A percentile compares a stretch with the other conserved stretches of the same genome.
These are phyloP conservation scores for Tulasnella calospora DNA, from an alignment of 768 basidiomycete species.

Conservation along the genomic window DNA sequence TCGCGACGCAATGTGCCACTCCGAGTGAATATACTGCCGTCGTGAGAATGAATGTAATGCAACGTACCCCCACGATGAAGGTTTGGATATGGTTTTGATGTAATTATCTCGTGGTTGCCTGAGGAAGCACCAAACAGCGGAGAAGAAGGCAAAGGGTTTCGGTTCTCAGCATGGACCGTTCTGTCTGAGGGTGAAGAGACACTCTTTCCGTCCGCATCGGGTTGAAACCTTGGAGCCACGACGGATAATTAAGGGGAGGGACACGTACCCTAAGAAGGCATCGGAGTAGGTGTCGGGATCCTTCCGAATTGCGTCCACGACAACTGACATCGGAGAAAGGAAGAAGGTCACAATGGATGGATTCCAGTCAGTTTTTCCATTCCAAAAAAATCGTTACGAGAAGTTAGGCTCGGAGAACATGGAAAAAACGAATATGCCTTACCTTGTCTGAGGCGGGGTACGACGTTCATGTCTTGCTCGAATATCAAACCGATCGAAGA, in stretches of 20 bases:
- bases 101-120: constrained; percentile 64
- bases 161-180: constrained; percentile 17
- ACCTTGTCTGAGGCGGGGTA: constrained; percentile 70
- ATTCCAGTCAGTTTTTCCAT: not conserved
- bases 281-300: constrained; percentile 74
- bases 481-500: constrained; percentile 81
- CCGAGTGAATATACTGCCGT: not conserved
- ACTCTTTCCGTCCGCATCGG: constrained; percentile 6
- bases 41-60: not conserved
- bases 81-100: constrained; percentile 71
- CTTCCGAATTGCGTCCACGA: constrained; percentile 71
- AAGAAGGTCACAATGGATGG: constrained; percentile 12
- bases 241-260: constrained; percentile 2
- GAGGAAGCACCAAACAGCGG: constrained; percentile 30
- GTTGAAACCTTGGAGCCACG: constrained; percentile 3
- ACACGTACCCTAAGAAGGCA: constrained; percentile 72
- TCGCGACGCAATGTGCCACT: not conserved
- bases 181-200: not conserved
- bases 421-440: constrained; percentile 12
- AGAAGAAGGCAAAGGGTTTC: not conserved
- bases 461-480: constrained; percentile 71
- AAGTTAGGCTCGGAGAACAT: not conserved
- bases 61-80: constrained; percentile 68
- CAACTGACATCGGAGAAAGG: constrained; percentile 48
- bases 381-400: not conserved